Base-by-base conservation (phyloP, 768 basidiomycete genomes). In the Suillus subalutaceus region DNA sequence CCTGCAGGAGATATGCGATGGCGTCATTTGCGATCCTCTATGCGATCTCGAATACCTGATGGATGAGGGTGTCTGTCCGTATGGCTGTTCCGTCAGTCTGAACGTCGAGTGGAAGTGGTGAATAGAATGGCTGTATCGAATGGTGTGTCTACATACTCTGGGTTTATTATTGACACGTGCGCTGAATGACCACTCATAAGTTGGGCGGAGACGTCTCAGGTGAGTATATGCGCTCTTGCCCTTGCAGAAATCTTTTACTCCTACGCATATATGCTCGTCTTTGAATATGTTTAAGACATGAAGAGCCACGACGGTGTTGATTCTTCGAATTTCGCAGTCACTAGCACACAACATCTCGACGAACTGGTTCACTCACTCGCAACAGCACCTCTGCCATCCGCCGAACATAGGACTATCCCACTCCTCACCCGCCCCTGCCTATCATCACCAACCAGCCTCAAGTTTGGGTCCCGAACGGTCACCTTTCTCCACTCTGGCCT, bases 41-140 rank as follows among this genome's bases (percentile, higher is more conserved):
- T 63, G 71, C 63, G 79, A 83, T 67, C 70, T 86, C 15, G 67
- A 67, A 3, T 66, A 77, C 30, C 73, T 87, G 35, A 66, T 86
- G 56, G 72, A 66, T 40, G 73, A 75, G 4, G 73, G 75, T 6
- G 66, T 76, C 38, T 67, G 62, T 26, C 74, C 78, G 9, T 76
- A 84, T 63, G 81, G 80, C 23, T 80, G 81, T 76, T 71, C 68
- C 7, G 65, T 86, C 53, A 55, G 63, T 53, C 50, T 85, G 41
- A 63, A 53, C 52, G 56, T 80, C 2, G 79, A 78, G 57, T 68
- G 69, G 67, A 69, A 46, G 18, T 79, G 77, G 76, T 77, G 76
- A 72, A 66, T 78, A 40, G 71, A 73, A 40, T 74, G 69, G 65
- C 12, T 40, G 38, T 3, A 40, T 40, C 38, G 55, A 35, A 68